Conservation (phyloP, 441 rosid species). For the Oxalis stricta region DNA sequence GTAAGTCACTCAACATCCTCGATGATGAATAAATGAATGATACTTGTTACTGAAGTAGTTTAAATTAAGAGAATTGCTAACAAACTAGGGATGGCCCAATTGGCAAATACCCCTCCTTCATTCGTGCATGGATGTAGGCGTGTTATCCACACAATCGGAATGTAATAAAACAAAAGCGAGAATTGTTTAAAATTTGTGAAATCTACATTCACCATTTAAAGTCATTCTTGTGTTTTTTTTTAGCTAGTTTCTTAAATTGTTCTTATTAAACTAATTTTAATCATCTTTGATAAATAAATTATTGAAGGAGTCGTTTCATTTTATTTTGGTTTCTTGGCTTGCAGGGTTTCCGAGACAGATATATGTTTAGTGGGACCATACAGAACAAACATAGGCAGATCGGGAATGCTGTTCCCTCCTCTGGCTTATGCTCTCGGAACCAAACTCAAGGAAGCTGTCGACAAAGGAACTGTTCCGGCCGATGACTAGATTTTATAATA, state of each 20-base stretch:
- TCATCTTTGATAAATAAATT: background rate
- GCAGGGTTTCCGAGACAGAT: constrained; percentile 62
- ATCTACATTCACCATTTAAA: too few species aligned
- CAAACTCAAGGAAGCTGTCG: constrained; percentile 48
- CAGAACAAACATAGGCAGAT: constrained; percentile 47
- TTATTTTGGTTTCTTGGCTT: background rate
- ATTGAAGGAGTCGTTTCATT: background rate
- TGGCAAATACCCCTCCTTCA: too few species aligned
- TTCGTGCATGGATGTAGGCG: too few species aligned
- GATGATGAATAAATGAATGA: background rate
- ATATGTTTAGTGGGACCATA: constrained; percentile 31
- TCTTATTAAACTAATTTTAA: background rate
- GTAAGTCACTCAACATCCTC: constrained; percentile 7
- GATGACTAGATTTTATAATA: too few species aligned
- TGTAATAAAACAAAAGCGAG: too few species aligned
- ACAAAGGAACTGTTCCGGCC: too few species aligned
- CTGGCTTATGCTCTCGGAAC: constrained; percentile 56
- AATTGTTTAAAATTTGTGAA: too few species aligned
- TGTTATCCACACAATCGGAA: too few species aligned
- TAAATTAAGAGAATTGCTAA: too few species aligned
- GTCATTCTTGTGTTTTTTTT: too few species aligned
- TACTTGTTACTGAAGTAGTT: background rate
- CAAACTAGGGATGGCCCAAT: too few species aligned
- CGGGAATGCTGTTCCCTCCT: constrained; percentile 67
- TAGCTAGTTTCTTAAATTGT: too few species aligned